Evolutionary conservation across 1,139 yeast species (phyloP).

Genomic region (Yamadazyma diospyri): DNA sequence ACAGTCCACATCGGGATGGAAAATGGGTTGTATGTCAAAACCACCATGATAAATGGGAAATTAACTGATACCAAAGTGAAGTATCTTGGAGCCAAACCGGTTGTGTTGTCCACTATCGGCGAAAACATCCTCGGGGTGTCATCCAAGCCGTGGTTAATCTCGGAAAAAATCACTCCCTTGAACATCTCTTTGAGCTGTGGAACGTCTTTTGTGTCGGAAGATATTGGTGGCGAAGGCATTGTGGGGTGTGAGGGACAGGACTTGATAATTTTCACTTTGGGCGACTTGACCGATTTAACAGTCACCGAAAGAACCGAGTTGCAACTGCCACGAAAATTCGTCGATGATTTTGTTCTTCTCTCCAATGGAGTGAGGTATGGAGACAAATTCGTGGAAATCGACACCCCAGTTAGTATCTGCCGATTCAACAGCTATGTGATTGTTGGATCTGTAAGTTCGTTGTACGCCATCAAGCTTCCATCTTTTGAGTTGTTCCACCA

Average conservation of each 20-base stretch:
- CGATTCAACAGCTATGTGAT: slow-evolving; percentile 18
- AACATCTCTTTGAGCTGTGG: slow-evolving; percentile 32
- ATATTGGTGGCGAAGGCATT: slow-evolving; percentile 56
- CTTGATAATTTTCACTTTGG: slow-evolving; percentile 60
- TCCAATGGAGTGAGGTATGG: slow-evolving; percentile 3
- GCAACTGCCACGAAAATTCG: slow-evolving; percentile 51
- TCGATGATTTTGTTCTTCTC: slow-evolving; percentile 20
- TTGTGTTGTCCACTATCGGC: slow-evolving; percentile 38
- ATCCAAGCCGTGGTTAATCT: slow-evolving; percentile 36
- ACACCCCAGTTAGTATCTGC: slow-evolving; percentile 9
- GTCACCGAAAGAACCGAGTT: slow-evolving; percentile 38
- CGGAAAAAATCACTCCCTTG: slow-evolving; percentile 39
- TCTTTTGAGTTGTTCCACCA: slow-evolving; percentile 52
- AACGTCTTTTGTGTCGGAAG: slow-evolving; percentile 60
- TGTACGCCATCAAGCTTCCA: slow-evolving; percentile 40
- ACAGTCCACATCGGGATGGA: slow-evolving; percentile 72
- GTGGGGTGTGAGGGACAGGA: slow-evolving; percentile 57
- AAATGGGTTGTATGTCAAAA: slow-evolving; percentile 75
- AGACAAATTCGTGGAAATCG: slow-evolving; percentile 6
- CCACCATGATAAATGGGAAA: slow-evolving; percentile 60
- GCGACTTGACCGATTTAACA: slow-evolving; percentile 47
- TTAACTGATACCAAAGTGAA: slow-evolving; percentile 67
- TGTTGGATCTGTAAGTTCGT: slow-evolving; percentile 31
- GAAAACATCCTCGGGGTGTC: slow-evolving; percentile 39
- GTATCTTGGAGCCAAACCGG: slow-evolving; percentile 68